Conservation (phyloP, 352 stramenopile species). For the Globisporangium middletonii region DNA sequence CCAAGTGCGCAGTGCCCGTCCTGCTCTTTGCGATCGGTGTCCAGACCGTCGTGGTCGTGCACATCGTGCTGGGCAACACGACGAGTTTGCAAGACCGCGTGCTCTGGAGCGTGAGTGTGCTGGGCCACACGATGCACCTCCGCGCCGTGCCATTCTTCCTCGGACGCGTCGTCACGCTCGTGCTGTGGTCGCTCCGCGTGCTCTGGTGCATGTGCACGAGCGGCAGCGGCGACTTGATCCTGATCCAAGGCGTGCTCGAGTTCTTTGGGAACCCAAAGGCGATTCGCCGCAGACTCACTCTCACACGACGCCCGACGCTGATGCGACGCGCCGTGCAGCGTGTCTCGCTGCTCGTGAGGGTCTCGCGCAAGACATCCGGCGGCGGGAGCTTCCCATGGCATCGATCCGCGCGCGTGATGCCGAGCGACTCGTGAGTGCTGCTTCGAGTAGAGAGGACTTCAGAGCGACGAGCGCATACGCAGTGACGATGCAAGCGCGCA, state of each 20-base stretch:
- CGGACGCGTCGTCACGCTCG: slow-evolving; percentile 1
- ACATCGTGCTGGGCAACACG: background rate
- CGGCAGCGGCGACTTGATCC: slow-evolving; percentile 6
- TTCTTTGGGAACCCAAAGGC: background rate
- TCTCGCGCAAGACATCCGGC: no score
- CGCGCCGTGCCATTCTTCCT: slow-evolving; percentile 7
- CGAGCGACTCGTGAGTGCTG: no score
- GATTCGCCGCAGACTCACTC: no score
- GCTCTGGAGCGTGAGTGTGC: slow-evolving; percentile 1
- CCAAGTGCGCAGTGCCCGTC: slow-evolving; percentile 1
- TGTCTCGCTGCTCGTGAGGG: no score
- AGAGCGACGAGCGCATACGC: no score
- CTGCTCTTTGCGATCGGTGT: slow-evolving; percentile 2
- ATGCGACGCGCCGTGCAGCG: no score
- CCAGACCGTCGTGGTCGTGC: slow-evolving; percentile 1
- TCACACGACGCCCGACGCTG: background rate
- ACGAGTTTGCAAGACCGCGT: slow-evolving; percentile 3
- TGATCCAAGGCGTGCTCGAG: slow-evolving; percentile 5
- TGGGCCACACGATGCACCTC: background rate
- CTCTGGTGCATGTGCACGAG: slow-evolving; percentile 8
- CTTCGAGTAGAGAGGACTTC: no score
- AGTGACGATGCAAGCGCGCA: no score
- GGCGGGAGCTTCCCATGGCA: no score
- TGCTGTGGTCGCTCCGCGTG: slow-evolving; percentile 9
- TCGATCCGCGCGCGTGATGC: no score